A percentile compares a stretch with the other conserved stretches of the same genome.
phyloP scores from a whole-genome alignment of 345 rosid genomes.

The Camelina laxa region DNA sequence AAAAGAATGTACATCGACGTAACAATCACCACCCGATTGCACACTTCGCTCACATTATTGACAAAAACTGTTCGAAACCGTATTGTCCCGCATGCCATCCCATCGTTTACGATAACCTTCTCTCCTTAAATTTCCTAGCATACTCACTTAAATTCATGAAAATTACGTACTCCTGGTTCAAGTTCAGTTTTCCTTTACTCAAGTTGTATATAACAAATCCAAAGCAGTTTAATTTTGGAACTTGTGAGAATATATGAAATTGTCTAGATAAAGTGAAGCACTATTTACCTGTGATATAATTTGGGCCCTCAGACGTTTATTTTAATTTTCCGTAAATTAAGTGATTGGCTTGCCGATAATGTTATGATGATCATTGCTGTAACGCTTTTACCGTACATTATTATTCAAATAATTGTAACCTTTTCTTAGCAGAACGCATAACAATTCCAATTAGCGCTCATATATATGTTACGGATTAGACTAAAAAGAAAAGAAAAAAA shows the following conservation, averaged over 20 bases:
- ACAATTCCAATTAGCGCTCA: conserved; percentile 21
- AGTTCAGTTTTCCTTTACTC: background rate
- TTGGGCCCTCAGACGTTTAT: conserved; percentile 32
- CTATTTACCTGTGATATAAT: conserved; percentile 30
- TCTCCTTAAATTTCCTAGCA: background rate
- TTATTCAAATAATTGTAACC: conserved; percentile 33
- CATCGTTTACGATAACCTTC: background rate
- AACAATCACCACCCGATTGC: background rate
- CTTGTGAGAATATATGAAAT: conserved; percentile 7
- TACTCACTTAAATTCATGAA: background rate
- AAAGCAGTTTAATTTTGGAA: conserved; percentile 1
- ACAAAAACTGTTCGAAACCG: background rate
- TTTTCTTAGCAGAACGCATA: conserved; percentile 30
- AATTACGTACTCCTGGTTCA: background rate
- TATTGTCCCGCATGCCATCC: background rate
- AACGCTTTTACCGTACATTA: conserved; percentile 27
- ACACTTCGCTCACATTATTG: background rate
- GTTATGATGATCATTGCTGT: conserved; percentile 40
- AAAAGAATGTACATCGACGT: background rate
- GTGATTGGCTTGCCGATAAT: conserved; percentile 32
- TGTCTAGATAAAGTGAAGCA: conserved; percentile 33
- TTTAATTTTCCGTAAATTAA: conserved; percentile 34
- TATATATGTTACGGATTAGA: conserved; percentile 23
- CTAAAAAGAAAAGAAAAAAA: background rate
- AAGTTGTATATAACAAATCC: background rate